These are phyloP conservation scores for Stropharia rugosoannulata DNA, from an alignment of 768 basidiomycete genomes.

Conservation along the genomic window DNA sequence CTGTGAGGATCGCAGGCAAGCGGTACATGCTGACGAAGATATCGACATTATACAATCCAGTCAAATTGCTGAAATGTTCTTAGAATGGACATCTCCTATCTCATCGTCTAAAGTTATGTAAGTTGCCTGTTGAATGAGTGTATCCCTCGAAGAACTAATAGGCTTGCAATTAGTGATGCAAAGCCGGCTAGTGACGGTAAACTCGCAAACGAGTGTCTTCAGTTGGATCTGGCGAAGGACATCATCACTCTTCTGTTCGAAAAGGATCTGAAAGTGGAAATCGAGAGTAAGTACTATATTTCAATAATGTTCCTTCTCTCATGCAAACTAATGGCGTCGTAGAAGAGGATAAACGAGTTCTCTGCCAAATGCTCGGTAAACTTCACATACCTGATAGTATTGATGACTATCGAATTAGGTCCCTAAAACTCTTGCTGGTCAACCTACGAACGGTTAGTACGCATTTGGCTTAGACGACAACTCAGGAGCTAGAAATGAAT, in stretches of 20 bases:
- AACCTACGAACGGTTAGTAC: constrained; percentile 54
- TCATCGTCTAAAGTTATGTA: constrained; percentile 37
- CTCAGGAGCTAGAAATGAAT: neutral
- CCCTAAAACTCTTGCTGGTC: constrained; percentile 59
- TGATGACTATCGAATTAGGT: constrained; percentile 67
- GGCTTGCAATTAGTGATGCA: constrained; percentile 11
- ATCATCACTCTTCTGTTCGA: constrained; percentile 42
- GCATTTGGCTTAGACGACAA: neutral
- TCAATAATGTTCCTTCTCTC: neutral
- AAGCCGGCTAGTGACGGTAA: constrained; percentile 17
- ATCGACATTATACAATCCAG: constrained; percentile 53
- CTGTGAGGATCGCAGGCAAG: constrained; percentile 50
- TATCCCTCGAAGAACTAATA: neutral
- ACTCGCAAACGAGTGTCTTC: constrained; percentile 33
- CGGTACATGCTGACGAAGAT: constrained; percentile 62
- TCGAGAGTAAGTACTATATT: constrained; percentile 21
- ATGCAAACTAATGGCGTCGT: constrained; percentile 15
- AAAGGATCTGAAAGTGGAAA: constrained; percentile 33
- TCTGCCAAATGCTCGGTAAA: constrained; percentile 64
- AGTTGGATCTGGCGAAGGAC: constrained; percentile 56
- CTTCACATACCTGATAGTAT: constrained; percentile 69
- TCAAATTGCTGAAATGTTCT: constrained; percentile 69
- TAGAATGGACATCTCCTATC: constrained; percentile 83
- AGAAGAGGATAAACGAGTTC: constrained; percentile 69
- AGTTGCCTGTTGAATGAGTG: constrained; percentile 4